These are phyloP conservation scores for Zygoascus meyerae DNA, from an alignment of 1,139 yeast species.

Conservation along the genomic window DNA sequence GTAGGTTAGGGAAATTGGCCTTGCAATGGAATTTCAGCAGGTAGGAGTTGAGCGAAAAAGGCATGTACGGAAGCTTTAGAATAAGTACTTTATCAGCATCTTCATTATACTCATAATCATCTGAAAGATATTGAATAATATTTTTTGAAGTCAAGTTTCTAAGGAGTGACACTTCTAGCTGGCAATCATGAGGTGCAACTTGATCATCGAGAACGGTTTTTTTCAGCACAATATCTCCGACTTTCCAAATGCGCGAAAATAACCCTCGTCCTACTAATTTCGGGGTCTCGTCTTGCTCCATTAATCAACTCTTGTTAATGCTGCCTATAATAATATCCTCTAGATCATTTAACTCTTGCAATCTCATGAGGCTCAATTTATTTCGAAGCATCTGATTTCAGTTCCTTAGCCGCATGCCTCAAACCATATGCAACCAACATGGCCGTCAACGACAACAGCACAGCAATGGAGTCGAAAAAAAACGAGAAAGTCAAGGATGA, in stretches of 20 bases:
- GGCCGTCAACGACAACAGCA: too few species aligned
- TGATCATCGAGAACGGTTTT: conserved; percentile 44
- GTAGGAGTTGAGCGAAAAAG: conserved; percentile 12
- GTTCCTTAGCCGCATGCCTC: too few species aligned
- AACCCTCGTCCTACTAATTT: conserved; percentile 27
- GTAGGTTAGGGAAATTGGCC: conserved; percentile 26
- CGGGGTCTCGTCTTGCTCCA: not conserved
- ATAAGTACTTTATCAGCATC: conserved; percentile 37
- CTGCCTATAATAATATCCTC: too few species aligned
- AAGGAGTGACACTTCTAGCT: conserved; percentile 39
- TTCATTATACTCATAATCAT: conserved; percentile 6
- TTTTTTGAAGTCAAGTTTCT: conserved; percentile 21
- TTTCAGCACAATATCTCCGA: conserved; percentile 40
- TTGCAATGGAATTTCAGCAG: conserved; percentile 33
- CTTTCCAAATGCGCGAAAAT: conserved; percentile 34
- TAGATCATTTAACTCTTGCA: too few species aligned
- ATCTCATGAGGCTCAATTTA: too few species aligned
- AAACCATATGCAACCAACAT: too few species aligned
- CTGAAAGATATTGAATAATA: not conserved
- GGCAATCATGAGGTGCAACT: conserved; percentile 44
- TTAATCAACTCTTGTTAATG: not conserved
- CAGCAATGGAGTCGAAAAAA: too few species aligned
- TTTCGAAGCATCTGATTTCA: too few species aligned
- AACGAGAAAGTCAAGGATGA: too few species aligned
- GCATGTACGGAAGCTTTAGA: conserved; percentile 40